Evolutionary conservation across 2,329 filamentous ascomycete genomes (phyloP).

Genomic region (Cordyceps fumosorosea): DNA sequence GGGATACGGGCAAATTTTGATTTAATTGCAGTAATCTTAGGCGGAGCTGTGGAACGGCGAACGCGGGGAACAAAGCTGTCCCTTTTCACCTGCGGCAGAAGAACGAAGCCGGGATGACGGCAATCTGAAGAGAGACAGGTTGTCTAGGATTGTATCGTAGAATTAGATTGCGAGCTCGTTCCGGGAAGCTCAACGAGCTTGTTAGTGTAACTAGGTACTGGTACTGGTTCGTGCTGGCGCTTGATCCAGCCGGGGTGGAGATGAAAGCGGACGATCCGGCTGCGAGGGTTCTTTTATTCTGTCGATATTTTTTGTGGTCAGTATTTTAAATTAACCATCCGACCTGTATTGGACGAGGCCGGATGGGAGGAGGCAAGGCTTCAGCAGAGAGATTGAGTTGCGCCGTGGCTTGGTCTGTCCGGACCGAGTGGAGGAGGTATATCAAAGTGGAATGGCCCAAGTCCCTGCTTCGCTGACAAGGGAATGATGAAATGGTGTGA

Average conservation of each 20-base stretch:
- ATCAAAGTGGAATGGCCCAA: background rate
- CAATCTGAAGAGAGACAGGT: background rate
- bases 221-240: background rate
- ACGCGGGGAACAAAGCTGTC: background rate
- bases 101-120: background rate
- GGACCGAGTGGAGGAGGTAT: background rate
- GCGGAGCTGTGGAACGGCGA: background rate
- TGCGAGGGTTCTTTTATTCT: background rate
- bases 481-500: constrained; percentile 2
- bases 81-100: background rate
- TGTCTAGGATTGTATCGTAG: background rate
- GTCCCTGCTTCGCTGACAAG: background rate
- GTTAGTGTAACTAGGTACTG: background rate
- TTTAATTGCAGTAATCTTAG: constrained; percentile 3
- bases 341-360: no score
- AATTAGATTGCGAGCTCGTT: background rate
- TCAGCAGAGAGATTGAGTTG: background rate
- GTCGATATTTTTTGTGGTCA: background rate
- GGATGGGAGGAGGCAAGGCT: background rate
- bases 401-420: background rate
- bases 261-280: background rate
- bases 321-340: background rate
- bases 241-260: background rate
- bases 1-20: background rate
- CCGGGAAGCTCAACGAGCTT: background rate